Conservation (phyloP, 495 filamentous ascomycete genomes). For the Annulohypoxylon moriforme region DNA sequence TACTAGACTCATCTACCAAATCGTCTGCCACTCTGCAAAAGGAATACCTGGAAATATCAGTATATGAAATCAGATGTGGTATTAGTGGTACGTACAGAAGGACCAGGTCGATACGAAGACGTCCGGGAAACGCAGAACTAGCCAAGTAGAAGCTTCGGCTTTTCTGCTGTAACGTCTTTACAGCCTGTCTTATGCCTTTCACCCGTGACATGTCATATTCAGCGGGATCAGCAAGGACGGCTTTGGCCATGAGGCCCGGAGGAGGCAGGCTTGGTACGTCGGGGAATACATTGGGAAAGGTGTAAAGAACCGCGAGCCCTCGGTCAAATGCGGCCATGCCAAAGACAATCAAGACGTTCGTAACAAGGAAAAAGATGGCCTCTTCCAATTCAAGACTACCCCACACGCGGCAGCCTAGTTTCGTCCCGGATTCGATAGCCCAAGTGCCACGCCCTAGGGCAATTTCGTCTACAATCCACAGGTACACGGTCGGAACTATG, state of each 20-base stretch:
- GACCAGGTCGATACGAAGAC: slow-evolving; percentile 72
- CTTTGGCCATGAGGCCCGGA: slow-evolving; percentile 57
- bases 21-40: slow-evolving; percentile 79
- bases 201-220: slow-evolving; percentile 65
- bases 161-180: slow-evolving; percentile 63
- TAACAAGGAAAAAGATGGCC: slow-evolving; percentile 73
- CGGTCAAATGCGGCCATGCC: slow-evolving; percentile 74
- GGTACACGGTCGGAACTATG: slow-evolving; percentile 69
- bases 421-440: slow-evolving; percentile 71
- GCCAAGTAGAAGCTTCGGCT: slow-evolving; percentile 77
- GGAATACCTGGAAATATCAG: slow-evolving; percentile 64
- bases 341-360: slow-evolving; percentile 72
- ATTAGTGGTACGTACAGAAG: slow-evolving; percentile 57
- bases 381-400: slow-evolving; percentile 74
- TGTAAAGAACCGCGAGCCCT: slow-evolving; percentile 66
- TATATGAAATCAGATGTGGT: not conserved
- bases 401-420: slow-evolving; percentile 68
- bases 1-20: slow-evolving; percentile 68
- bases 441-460: slow-evolving; percentile 71
- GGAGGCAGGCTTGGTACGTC: slow-evolving; percentile 54
- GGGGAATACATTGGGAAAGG: slow-evolving; percentile 64
- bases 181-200: slow-evolving; percentile 64
- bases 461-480: slow-evolving; percentile 74
- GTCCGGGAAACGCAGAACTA: slow-evolving; percentile 69
- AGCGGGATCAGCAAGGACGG: slow-evolving; percentile 54